Evolutionary conservation across 1,284 basidiomycete genomes (phyloP), one percentile per base, ranked within the genome.

Genomic region (Coniophora puteana): DNA sequence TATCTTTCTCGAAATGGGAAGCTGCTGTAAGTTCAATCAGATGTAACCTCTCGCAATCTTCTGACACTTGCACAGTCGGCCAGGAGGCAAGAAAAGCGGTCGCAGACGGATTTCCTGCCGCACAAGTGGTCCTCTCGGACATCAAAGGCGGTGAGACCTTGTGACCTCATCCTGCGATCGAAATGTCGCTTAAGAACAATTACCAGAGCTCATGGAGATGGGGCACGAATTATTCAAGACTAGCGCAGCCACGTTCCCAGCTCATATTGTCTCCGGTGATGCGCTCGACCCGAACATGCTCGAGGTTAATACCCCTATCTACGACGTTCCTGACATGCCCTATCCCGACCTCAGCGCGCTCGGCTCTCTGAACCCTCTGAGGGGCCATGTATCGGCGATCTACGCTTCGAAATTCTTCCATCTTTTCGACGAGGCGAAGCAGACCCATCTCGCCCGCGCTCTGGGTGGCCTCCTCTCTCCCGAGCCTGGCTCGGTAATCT

Each of bases 371-470:
- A 58, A 48, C 12, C 55, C 51, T 6, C 48, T 56, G 10, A 50
- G 47, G n/a, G 49, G 52, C 13, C 51, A 46, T 25, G 40, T 54
- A 23, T 50, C 52, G 4, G 47, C 50, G 3, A 55, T 60, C 31
- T 51, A 60, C 24, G 52, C 49, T 8, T 39, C 52, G 1, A 40
- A 53, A 3, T 47, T 64, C 33, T 63, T 64, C 41, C 62, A 64
- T 44, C 57, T 71, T 29, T 72, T 72, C 52, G 50, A 58, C 37
- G 62, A 69, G 47, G 55, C 52, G 28, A 38, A 58, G 17, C 70
- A 72, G 45, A 27, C 46, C 20, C 45, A 55, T 34, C 50, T 71
- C 34, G 68, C 63, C 5, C 54, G 51, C 17, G 48, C 54, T 1
- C 40, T 70, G 41, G 65, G 57, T 4, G 50, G 56, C 3, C 56